phyloP scores from a whole-genome alignment of 2,329 filamentous ascomycete genomes.

The Botrytis aclada region DNA sequence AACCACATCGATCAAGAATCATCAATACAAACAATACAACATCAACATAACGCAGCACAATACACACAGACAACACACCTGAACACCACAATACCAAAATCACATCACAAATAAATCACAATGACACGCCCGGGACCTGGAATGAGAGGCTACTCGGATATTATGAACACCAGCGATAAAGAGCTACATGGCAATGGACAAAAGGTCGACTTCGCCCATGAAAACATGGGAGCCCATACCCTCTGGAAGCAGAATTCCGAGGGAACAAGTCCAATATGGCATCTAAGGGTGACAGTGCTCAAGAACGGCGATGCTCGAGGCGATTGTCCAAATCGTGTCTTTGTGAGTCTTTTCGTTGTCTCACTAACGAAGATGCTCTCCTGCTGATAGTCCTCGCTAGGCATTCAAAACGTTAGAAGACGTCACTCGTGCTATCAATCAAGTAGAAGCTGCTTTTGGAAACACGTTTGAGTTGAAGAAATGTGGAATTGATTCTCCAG shows the following conservation, averaged over 20 bases:
- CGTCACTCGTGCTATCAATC: constrained; percentile 29
- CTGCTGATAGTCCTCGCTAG: constrained; percentile 17
- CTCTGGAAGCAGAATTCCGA: constrained; percentile 27
- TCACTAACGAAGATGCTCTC: neutral
- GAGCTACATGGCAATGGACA: constrained; percentile 26
- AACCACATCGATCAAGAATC: neutral
- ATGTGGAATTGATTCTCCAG: constrained; percentile 28
- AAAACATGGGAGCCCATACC: constrained; percentile 22
- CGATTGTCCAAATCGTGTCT: constrained; percentile 28
- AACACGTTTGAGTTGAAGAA: constrained; percentile 28
- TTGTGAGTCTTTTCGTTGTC: constrained; percentile 24
- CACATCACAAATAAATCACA: too few species aligned
- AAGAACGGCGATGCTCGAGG: constrained; percentile 30
- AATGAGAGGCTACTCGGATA: constrained; percentile 17
- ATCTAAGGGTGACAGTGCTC: constrained; percentile 29
- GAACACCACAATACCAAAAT: neutral
- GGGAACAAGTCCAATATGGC: constrained; percentile 26
- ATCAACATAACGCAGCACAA: too few species aligned
- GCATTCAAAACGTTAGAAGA: constrained; percentile 30
- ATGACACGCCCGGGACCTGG: neutral
- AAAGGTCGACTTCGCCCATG: constrained; percentile 22
- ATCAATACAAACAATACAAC: neutral
- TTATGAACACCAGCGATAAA: constrained; percentile 12
- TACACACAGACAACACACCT: neutral
- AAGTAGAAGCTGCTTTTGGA: constrained; percentile 31